Percentiles rank a stretch among this genome's conserved stretches.
Evolutionary conservation across 2,329 filamentous ascomycete species (phyloP).

Genomic region (Fusarium pseudocircinatum): DNA sequence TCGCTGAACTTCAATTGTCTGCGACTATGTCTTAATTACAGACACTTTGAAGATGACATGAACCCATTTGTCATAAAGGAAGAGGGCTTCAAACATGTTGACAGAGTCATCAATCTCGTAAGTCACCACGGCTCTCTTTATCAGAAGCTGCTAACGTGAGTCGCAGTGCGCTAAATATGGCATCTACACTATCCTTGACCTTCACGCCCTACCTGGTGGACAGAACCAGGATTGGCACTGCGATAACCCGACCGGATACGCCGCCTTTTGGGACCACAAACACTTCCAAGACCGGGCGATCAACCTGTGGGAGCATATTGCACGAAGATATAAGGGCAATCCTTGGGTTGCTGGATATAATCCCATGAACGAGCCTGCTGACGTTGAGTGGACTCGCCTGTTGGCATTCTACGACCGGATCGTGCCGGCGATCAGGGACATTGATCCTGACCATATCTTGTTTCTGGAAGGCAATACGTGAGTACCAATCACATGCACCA

Average conservation of each 20-base stretch:
- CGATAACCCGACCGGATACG: slow-evolving; percentile 50
- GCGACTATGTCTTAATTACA: slow-evolving; percentile 68
- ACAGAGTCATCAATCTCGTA: slow-evolving; percentile 56
- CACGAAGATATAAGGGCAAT: slow-evolving; percentile 53
- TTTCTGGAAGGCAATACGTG: slow-evolving; percentile 61
- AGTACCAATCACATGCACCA: neutral
- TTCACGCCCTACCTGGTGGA: slow-evolving; percentile 56
- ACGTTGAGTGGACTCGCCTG: slow-evolving; percentile 47
- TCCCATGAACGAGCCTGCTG: slow-evolving; percentile 46
- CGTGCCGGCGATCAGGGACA: slow-evolving; percentile 49
- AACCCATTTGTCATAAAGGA: slow-evolving; percentile 59
- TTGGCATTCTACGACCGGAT: slow-evolving; percentile 53
- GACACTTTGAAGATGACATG: slow-evolving; percentile 63
- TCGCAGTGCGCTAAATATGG: slow-evolving; percentile 49
- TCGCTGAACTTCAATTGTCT: slow-evolving; percentile 66
- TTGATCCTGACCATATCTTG: slow-evolving; percentile 58
- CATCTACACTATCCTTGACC: slow-evolving; percentile 57
- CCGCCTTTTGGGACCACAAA: slow-evolving; percentile 57
- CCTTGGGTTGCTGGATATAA: slow-evolving; percentile 54
- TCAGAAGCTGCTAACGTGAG: neutral
- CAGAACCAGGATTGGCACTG: slow-evolving; percentile 60
- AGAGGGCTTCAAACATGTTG: slow-evolving; percentile 60
- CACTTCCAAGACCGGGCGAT: slow-evolving; percentile 56
- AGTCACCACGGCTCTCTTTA: rapidly evolving
- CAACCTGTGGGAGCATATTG: slow-evolving; percentile 55